A percentile compares a stretch with the other conserved stretches of the same genome.
Evolutionary conservation across 345 rosid species (phyloP).

Genomic region (Populus pruinosa): DNA sequence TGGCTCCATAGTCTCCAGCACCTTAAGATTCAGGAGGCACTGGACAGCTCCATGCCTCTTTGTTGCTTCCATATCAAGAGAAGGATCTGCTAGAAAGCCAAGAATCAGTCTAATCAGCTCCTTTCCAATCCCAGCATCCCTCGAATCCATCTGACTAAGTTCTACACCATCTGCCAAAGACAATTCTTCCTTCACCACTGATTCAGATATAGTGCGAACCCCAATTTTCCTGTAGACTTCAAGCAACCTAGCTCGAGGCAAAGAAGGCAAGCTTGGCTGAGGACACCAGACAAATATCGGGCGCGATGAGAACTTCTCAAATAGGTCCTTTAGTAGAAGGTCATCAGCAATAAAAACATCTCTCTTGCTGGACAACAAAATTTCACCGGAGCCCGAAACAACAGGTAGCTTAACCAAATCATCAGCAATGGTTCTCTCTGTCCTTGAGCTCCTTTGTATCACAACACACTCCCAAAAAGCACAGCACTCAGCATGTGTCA

Average conservation of each 20-base stretch:
- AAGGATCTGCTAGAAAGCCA: constrained; percentile 53
- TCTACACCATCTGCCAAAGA: constrained; percentile 16
- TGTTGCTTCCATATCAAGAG: constrained; percentile 39
- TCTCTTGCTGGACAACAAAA: constrained; percentile 33
- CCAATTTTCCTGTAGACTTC: constrained; percentile 51
- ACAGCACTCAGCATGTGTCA: constrained; percentile 48
- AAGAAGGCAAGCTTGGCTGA: constrained; percentile 36
- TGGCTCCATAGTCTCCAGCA: constrained; percentile 37
- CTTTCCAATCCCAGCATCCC: constrained; percentile 26
- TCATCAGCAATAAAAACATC: constrained; percentile 75
- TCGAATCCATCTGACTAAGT: constrained; percentile 21
- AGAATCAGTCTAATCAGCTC: constrained; percentile 52
- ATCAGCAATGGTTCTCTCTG: constrained; percentile 30
- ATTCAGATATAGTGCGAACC: constrained; percentile 53
- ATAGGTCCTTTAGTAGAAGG: constrained; percentile 52
- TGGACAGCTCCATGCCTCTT: constrained; percentile 45
- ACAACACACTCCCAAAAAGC: constrained; percentile 58
- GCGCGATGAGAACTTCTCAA: constrained; percentile 21
- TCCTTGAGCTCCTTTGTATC: constrained; percentile 14
- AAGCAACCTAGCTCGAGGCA: constrained; percentile 41
- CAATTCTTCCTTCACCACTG: constrained; percentile 38
- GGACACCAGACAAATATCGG: constrained; percentile 73
- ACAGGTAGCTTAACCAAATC: constrained; percentile 50
- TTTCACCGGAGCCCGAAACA: constrained; percentile 25
- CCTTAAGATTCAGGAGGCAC: constrained; percentile 34